phyloP scores from a whole-genome alignment of 2,329 filamentous ascomycete genomes.

The Neofusicoccum kwambonambiense region DNA sequence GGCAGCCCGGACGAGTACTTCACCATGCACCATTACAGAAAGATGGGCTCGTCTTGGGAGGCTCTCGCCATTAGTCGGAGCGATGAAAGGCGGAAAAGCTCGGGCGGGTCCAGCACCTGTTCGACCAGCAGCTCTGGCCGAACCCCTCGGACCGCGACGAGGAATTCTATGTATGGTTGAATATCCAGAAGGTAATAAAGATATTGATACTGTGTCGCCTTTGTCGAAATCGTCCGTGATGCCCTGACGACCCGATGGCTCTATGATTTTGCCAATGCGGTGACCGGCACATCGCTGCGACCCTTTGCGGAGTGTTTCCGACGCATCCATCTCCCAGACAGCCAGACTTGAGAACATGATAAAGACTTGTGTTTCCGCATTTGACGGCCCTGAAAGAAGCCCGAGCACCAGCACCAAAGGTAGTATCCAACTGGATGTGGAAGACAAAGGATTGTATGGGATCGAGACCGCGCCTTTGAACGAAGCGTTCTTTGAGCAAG shows the following conservation, averaged over 20 bases:
- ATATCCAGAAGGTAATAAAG: background rate
- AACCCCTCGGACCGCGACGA: constrained; percentile 6
- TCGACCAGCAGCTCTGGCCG: constrained; percentile 16
- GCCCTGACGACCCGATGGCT: background rate
- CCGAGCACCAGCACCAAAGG: background rate
- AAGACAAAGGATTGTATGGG: background rate
- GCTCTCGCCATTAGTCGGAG: constrained; percentile 1
- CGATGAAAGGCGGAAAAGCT: constrained; percentile 13
- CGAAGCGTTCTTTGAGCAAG: background rate
- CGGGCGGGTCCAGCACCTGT: constrained; percentile 13
- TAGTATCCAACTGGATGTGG: background rate
- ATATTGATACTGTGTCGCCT: background rate
- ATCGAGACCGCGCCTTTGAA: background rate
- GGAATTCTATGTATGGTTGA: constrained; percentile 14
- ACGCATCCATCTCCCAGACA: background rate
- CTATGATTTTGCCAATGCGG: background rate
- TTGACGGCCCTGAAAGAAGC: background rate
- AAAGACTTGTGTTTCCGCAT: background rate
- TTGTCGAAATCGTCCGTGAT: background rate
- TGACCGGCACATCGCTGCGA: background rate
- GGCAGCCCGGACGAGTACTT: constrained; percentile 20
- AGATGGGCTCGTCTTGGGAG: background rate
- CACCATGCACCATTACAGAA: constrained; percentile 15
- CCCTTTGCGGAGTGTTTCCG: background rate
- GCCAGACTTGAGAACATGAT: background rate